phyloP scores from a whole-genome alignment of 768 basidiomycete genomes.

The Tulasnella sp. region DNA sequence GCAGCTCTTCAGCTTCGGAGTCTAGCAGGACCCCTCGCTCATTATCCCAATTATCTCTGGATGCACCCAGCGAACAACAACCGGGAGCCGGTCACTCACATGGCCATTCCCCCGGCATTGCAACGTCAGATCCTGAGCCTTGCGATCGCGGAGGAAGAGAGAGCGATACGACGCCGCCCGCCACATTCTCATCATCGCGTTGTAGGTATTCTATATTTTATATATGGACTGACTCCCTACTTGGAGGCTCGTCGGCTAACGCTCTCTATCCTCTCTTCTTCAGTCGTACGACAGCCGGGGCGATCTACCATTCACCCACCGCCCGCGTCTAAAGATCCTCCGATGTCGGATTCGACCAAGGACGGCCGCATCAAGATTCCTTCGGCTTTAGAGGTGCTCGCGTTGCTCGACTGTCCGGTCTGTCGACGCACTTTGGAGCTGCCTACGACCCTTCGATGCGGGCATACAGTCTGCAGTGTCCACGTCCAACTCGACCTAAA shows the following conservation, averaged over 20 bases:
- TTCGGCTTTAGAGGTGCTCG: constrained; percentile 25
- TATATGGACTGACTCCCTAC: background rate
- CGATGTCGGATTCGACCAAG: background rate
- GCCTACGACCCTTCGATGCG: constrained; percentile 64
- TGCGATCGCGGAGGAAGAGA: background rate
- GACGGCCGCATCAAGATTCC: background rate
- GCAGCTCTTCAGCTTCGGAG: constrained; percentile 1
- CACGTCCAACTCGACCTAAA: constrained; percentile 36
- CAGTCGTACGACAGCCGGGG: background rate
- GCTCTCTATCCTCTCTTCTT: background rate
- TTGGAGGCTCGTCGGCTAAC: background rate
- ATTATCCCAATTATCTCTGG: background rate
- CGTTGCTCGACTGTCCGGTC: constrained; percentile 47
- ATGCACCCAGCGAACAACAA: background rate
- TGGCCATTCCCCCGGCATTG: background rate
- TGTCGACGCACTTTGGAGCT: constrained; percentile 40
- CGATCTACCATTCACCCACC: background rate
- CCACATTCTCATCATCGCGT: background rate
- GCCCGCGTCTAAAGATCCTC: background rate
- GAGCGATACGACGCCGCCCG: background rate
- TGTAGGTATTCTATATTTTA: background rate
- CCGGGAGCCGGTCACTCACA: background rate
- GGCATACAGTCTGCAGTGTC: constrained; percentile 68
- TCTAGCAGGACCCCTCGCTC: background rate
- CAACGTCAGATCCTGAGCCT: background rate